These are phyloP conservation scores for Penicillium soppii DNA, from an alignment of 495 filamentous ascomycete species.

Conservation along the genomic window DNA sequence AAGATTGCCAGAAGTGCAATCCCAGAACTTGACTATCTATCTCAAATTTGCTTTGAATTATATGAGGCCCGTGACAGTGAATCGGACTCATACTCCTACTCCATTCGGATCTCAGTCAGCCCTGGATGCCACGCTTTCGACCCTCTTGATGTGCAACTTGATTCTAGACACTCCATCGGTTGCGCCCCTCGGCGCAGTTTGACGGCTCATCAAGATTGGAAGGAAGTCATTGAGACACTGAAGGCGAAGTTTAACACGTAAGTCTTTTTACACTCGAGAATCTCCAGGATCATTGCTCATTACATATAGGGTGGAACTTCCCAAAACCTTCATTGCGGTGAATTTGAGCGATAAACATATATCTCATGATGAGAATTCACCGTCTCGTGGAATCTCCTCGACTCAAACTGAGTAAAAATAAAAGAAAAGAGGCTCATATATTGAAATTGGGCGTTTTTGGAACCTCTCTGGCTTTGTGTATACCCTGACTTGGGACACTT, in stretches of 20 bases:
- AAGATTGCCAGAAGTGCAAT: slow-evolving; percentile 90
- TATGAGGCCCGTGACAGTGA: slow-evolving; percentile 88
- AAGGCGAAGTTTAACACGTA: slow-evolving; percentile 93
- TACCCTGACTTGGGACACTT: no score
- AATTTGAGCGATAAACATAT: slow-evolving; percentile 31
- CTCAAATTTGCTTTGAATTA: slow-evolving; percentile 94
- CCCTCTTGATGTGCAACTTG: slow-evolving; percentile 91
- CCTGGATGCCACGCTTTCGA: slow-evolving; percentile 96
- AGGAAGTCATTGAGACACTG: slow-evolving; percentile 88
- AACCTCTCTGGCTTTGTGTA: no score
- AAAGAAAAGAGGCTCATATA: no score
- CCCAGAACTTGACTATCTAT: slow-evolving; percentile 96
- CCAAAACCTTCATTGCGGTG: slow-evolving; percentile 78
- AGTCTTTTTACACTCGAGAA: slow-evolving; percentile 29
- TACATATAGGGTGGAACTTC: slow-evolving; percentile 76
- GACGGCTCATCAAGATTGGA: slow-evolving; percentile 94
- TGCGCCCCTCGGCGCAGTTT: slow-evolving; percentile 85
- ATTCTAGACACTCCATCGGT: slow-evolving; percentile 91
- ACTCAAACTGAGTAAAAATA: slow-evolving; percentile 1
- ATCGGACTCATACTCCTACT: slow-evolving; percentile 77
- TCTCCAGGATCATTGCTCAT: slow-evolving; percentile 2
- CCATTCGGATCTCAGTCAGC: slow-evolving; percentile 91
- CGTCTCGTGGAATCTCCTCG: neutral
- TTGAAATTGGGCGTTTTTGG: no score
- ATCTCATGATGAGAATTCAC: slow-evolving; percentile 8